These are phyloP conservation scores for Verbena officinalis DNA, from an alignment of 257 asterid species.

Conservation along the genomic window DNA sequence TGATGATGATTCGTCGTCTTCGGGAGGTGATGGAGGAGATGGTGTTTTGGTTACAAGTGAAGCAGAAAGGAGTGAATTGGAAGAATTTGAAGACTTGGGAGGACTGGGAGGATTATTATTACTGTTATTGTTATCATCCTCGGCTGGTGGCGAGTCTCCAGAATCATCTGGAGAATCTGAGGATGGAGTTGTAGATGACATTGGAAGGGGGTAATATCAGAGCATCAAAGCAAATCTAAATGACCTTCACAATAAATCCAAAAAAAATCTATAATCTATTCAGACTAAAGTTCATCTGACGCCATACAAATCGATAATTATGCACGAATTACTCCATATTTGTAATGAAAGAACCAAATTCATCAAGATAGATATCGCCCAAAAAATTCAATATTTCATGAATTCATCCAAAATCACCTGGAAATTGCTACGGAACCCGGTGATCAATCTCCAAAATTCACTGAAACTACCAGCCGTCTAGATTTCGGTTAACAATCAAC, in stretches of 20 bases:
- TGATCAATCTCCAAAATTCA: constrained; percentile 20
- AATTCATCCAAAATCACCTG: constrained; percentile 15
- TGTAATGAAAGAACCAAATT: background rate
- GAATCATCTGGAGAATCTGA: too few species aligned
- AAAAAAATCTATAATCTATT: constrained; percentile 13
- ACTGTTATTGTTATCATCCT: too few species aligned
- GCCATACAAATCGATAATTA: constrained; percentile 9
- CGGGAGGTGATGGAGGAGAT: constrained; percentile 4
- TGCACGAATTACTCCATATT: constrained; percentile 8
- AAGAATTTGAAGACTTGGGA: constrained; percentile 36
- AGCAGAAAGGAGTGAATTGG: constrained; percentile 31
- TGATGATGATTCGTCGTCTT: too few species aligned
- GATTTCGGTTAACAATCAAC: constrained; percentile 23
- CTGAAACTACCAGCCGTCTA: constrained; percentile 28
- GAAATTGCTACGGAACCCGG: constrained; percentile 13
- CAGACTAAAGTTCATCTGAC: background rate
- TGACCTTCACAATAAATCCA: constrained; percentile 31
- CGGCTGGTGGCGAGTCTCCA: too few species aligned
- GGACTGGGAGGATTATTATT: too few species aligned
- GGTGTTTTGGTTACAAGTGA: constrained; percentile 7
- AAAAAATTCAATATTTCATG: background rate
- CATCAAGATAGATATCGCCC: constrained; percentile 8
- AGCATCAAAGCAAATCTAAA: constrained; percentile 20
- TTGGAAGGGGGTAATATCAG: background rate
- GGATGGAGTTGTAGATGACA: constrained; percentile 32